A percentile compares a stretch with the other conserved stretches of the same genome.
These are phyloP conservation scores for Trichosporon coremiiforme DNA, from an alignment of 1,284 basidiomycete genomes.

Conservation along the genomic window DNA sequence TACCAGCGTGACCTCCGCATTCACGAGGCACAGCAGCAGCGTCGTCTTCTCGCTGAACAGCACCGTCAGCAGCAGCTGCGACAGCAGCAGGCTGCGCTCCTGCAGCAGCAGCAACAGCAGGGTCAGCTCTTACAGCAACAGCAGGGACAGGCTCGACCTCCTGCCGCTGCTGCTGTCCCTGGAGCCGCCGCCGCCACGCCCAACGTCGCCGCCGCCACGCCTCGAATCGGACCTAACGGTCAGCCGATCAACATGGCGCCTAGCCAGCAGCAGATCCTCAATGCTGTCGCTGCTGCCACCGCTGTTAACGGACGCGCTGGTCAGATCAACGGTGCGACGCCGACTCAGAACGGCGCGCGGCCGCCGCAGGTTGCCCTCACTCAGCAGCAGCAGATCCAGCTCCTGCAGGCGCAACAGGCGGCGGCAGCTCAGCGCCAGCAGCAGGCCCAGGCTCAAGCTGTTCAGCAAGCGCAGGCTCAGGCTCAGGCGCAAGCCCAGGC, in stretches of 20 bases:
- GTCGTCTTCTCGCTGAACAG: slow-evolving; percentile 46
- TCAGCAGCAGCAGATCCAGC: slow-evolving; percentile 43
- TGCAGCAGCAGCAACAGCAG: slow-evolving; percentile 22
- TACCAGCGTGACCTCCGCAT: slow-evolving; percentile 49
- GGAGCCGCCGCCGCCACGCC: slow-evolving; percentile 11
- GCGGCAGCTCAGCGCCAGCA: slow-evolving; percentile 36
- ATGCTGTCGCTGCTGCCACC: slow-evolving; percentile 49
- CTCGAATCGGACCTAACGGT: slow-evolving; percentile 38
- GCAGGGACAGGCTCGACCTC: slow-evolving; percentile 15
- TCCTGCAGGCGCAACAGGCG: slow-evolving; percentile 49
- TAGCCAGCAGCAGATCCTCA: slow-evolving; percentile 50
- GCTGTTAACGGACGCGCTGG: slow-evolving; percentile 37
- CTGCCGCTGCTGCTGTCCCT: slow-evolving; percentile 6
- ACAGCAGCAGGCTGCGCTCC: slow-evolving; percentile 25
- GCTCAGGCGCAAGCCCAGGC: slow-evolving; percentile 35
- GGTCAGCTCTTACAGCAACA: slow-evolving; percentile 20
- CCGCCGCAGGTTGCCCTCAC: slow-evolving; percentile 14
- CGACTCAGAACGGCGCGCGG: slow-evolving; percentile 25
- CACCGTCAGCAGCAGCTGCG: slow-evolving; percentile 36
- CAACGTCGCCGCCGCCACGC: neutral
- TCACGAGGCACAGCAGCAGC: slow-evolving; percentile 45
- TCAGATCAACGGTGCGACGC: slow-evolving; percentile 20
- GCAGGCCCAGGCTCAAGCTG: slow-evolving; percentile 33
- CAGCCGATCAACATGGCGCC: slow-evolving; percentile 43
- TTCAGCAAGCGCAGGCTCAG: slow-evolving; percentile 29